Evolutionary conservation across 2,329 filamentous ascomycete genomes (phyloP).

Genomic region (Lecanicillium sp.): DNA sequence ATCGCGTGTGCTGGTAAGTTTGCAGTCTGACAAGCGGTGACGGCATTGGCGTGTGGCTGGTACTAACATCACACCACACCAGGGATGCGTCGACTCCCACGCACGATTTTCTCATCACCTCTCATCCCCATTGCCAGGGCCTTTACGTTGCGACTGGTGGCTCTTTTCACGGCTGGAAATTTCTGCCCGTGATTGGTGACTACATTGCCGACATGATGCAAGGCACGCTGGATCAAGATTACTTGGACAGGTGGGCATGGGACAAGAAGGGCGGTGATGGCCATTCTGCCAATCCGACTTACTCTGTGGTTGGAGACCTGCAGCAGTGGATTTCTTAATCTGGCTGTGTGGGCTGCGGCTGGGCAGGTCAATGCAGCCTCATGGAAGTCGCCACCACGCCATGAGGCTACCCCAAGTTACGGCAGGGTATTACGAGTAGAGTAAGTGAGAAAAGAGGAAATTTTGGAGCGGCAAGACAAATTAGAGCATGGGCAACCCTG

Average conservation of each 20-base stretch:
- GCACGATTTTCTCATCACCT: constrained; percentile 54
- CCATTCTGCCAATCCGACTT: constrained; percentile 33
- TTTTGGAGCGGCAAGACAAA: too few relatives aligned
- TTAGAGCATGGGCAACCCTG: too few relatives aligned
- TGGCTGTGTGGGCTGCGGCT: background rate
- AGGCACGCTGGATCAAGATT: constrained; percentile 29
- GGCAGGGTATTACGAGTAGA: too few relatives aligned
- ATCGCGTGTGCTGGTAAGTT: constrained; percentile 38
- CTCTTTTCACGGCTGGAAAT: constrained; percentile 59
- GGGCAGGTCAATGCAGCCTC: too few relatives aligned
- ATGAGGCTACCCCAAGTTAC: too few relatives aligned
- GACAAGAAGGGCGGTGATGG: constrained; percentile 32
- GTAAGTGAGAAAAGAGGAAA: too few relatives aligned
- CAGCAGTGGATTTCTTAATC: constrained; percentile 19
- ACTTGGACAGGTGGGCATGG: constrained; percentile 37
- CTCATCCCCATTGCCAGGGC: constrained; percentile 39
- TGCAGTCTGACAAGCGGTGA: too few relatives aligned
- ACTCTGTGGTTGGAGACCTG: constrained; percentile 31
- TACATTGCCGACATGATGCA: constrained; percentile 46
- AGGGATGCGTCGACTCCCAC: constrained; percentile 56
- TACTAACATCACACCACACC: constrained; percentile 7
- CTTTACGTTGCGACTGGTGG: constrained; percentile 55
- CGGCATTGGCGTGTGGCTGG: too few relatives aligned
- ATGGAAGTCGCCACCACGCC: too few relatives aligned
- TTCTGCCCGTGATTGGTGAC: constrained; percentile 53